These are phyloP conservation scores for Corinectria fuckeliana DNA, from an alignment of 2,329 filamentous ascomycete genomes.

Conservation along the genomic window DNA sequence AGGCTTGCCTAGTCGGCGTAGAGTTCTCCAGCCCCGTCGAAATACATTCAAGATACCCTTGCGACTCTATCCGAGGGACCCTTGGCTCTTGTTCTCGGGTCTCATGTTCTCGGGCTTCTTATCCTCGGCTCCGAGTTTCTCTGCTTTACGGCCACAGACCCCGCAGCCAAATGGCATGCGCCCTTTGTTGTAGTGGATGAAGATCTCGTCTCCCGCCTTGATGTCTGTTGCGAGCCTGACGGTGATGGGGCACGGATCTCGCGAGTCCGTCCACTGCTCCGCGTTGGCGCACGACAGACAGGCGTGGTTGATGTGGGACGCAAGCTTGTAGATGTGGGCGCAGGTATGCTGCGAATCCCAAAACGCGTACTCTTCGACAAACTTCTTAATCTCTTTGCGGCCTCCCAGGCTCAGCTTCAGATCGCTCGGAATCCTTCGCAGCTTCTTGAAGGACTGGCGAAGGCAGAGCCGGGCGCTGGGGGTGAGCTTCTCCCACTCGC, in stretches of 20 bases:
- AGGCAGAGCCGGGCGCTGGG: background rate
- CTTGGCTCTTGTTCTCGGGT: background rate
- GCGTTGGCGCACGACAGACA: conserved; percentile 41
- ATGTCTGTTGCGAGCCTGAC: conserved; percentile 30
- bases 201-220: conserved; percentile 42
- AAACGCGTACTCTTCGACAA: conserved; percentile 38
- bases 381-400: conserved; percentile 24
- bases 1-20: background rate
- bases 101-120: too few relatives aligned
- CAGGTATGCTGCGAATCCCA: conserved; percentile 5
- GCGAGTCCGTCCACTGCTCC: conserved; percentile 16
- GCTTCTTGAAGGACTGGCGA: conserved; percentile 6
- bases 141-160: conserved; percentile 15
- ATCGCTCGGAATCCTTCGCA: conserved; percentile 18
- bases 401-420: background rate
- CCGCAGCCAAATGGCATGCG: conserved; percentile 39
- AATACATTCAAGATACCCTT: background rate
- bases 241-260: conserved; percentile 21
- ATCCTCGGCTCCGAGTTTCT: background rate
- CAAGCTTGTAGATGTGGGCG: conserved; percentile 29
- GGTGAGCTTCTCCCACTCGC: conserved; percentile 25
- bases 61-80: background rate
- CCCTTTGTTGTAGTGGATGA: conserved; percentile 45
- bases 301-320: conserved; percentile 43
- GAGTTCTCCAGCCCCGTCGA: background rate